Conservation (phyloP, 225 moss, liverwort and hornwort genomes). For the Physcomitrium patens region DNA sequence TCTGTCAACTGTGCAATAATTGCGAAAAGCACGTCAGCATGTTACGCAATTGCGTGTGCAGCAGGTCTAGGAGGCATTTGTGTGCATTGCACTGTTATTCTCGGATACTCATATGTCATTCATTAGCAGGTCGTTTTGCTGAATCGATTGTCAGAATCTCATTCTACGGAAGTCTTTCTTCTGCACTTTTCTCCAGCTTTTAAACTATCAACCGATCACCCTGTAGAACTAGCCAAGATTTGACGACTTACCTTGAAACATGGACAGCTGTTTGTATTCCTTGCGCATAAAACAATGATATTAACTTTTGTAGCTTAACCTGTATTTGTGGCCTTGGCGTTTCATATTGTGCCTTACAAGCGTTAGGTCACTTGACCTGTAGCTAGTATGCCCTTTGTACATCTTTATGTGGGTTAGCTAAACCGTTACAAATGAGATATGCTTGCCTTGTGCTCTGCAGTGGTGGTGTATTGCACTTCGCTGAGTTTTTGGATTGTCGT, state of each 20-base stretch:
- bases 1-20: conserved; percentile 28
- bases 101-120: neutral
- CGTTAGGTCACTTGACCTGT: neutral
- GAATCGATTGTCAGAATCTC: neutral
- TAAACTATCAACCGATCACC: neutral
- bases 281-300: neutral
- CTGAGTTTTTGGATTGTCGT: neutral
- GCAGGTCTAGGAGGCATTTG: neutral
- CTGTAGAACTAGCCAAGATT: neutral
- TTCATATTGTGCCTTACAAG: neutral
- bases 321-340: neutral
- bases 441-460: too few species aligned
- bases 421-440: too few species aligned
- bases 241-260: neutral
- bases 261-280: neutral
- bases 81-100: neutral
- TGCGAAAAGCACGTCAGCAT: conserved; percentile 2
- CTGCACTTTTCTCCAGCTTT: neutral
- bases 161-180: conserved; percentile 1
- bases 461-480: neutral
- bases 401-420: too few species aligned
- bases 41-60: conserved; percentile 21
- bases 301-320: neutral
- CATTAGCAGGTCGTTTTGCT: neutral
- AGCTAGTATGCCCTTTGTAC: neutral